Evolutionary conservation across 2,329 filamentous ascomycete genomes (phyloP).

Genomic region (Cyphellophora europaea): DNA sequence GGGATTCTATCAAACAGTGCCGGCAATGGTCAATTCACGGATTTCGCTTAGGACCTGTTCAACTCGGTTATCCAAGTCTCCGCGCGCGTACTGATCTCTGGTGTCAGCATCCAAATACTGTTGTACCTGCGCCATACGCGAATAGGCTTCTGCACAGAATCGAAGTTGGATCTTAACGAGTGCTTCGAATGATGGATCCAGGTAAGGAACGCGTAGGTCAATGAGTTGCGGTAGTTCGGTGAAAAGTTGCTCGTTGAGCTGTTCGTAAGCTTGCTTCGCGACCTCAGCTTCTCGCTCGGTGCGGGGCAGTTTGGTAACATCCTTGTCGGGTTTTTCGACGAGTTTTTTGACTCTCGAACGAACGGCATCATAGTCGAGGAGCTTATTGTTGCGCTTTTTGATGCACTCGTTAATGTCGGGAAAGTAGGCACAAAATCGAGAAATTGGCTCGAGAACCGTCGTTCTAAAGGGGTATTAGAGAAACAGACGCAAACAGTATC

Average conservation of each 20-base stretch:
- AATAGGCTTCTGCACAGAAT: constrained; percentile 97
- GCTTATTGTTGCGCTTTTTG: constrained; percentile 97
- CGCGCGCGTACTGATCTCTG: constrained; percentile 88
- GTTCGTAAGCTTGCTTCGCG: constrained; percentile 86
- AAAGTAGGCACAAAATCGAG: constrained; percentile 95
- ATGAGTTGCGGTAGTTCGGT: constrained; percentile 91
- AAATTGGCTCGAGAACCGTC: constrained; percentile 92
- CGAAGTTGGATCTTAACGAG: constrained; percentile 96
- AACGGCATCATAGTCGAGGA: constrained; percentile 94
- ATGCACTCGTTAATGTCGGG: constrained; percentile 99
- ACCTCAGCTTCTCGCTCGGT: constrained; percentile 95
- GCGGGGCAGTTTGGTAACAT: constrained; percentile 88
- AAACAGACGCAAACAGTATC: too few species aligned
- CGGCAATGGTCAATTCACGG: constrained; percentile 84
- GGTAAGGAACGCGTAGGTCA: constrained; percentile 89
- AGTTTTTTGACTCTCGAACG: constrained; percentile 95
- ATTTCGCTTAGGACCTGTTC: constrained; percentile 97
- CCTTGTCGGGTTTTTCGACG: constrained; percentile 97
- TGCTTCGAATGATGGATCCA: constrained; percentile 94
- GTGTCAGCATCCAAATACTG: constrained; percentile 96
- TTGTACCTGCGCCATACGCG: constrained; percentile 96
- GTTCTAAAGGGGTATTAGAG: constrained; percentile 48
- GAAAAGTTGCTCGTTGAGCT: constrained; percentile 92
- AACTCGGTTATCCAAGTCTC: constrained; percentile 81
- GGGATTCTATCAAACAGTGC: too few species aligned